These are phyloP conservation scores for Rhizoclosmatium globosum DNA, from an alignment of 192 early-diverging fungal species.

Conservation along the genomic window DNA sequence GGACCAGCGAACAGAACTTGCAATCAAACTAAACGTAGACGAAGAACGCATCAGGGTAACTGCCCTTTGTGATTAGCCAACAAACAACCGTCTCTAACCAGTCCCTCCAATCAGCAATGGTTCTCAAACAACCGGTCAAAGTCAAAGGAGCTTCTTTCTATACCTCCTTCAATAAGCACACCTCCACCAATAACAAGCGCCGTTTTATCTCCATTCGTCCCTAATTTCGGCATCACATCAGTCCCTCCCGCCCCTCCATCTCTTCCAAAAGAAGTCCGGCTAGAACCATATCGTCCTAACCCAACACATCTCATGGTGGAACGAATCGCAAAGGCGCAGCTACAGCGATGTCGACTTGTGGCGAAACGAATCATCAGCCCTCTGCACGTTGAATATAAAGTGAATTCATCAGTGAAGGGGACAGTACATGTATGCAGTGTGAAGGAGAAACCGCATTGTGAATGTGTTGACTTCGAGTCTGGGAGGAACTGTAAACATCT, in stretches of 20 bases:
- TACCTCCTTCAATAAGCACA: background rate
- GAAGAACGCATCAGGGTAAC: background rate
- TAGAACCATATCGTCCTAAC: background rate
- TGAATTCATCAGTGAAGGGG: background rate
- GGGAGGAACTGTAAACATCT: slow-evolving; percentile 3
- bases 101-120: background rate
- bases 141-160: background rate
- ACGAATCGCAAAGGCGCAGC: background rate
- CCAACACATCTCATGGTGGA: background rate
- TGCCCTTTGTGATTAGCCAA: background rate
- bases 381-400: background rate
- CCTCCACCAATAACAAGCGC: background rate
- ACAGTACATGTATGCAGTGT: background rate
- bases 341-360: background rate
- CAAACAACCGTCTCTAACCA: background rate
- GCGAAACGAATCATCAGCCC: background rate
- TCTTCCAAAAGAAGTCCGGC: no score
- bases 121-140: background rate
- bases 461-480: background rate
- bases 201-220: no score
- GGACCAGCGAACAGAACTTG: background rate
- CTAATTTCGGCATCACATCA: no score
- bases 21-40: background rate
- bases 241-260: no score
- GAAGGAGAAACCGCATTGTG: background rate